Evolutionary conservation across 805 yeast species (phyloP).

Genomic region (Candida hungchunana): DNA sequence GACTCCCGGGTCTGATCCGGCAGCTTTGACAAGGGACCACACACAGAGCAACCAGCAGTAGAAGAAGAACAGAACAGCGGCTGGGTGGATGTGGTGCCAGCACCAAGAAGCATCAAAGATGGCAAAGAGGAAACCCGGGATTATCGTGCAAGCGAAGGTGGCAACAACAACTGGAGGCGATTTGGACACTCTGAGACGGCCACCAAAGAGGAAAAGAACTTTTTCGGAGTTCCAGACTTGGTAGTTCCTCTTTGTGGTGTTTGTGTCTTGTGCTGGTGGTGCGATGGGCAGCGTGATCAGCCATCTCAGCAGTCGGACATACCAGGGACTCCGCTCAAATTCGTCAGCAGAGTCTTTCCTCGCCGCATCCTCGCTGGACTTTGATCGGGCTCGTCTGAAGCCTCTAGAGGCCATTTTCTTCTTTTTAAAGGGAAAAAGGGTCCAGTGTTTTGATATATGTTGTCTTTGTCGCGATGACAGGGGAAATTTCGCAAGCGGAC

Average conservation of each 20-base stretch:
- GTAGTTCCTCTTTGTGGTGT: slow-evolving; percentile 32
- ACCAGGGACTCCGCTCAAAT: slow-evolving; percentile 5
- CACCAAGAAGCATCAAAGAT: slow-evolving; percentile 39
- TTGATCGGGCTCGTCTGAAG: no score
- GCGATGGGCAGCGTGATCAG: slow-evolving; percentile 19
- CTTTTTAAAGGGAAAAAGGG: no score
- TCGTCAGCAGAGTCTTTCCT: no score
- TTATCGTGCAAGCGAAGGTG: slow-evolving; percentile 32
- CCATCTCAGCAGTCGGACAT: slow-evolving; percentile 20
- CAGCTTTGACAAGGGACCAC: slow-evolving; percentile 46
- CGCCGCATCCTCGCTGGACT: no score
- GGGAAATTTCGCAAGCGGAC: no score
- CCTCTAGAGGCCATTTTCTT: no score
- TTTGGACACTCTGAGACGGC: slow-evolving; percentile 47
- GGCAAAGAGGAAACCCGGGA: slow-evolving; percentile 52
- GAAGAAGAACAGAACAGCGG: slow-evolving; percentile 48
- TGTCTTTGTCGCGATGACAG: no score
- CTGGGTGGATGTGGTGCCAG: slow-evolving; percentile 55
- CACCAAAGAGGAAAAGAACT: slow-evolving; percentile 58
- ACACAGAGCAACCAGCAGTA: slow-evolving; percentile 55
- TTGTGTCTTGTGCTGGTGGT: neutral
- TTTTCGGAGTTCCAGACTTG: slow-evolving; percentile 38
- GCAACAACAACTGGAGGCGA: slow-evolving; percentile 36
- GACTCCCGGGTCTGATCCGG: slow-evolving; percentile 63
- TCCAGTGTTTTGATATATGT: no score